Percentiles rank a stretch among this genome's conserved stretches.
phyloP scores from a whole-genome alignment of 208 protist species.

The Trypanosoma mega region DNA sequence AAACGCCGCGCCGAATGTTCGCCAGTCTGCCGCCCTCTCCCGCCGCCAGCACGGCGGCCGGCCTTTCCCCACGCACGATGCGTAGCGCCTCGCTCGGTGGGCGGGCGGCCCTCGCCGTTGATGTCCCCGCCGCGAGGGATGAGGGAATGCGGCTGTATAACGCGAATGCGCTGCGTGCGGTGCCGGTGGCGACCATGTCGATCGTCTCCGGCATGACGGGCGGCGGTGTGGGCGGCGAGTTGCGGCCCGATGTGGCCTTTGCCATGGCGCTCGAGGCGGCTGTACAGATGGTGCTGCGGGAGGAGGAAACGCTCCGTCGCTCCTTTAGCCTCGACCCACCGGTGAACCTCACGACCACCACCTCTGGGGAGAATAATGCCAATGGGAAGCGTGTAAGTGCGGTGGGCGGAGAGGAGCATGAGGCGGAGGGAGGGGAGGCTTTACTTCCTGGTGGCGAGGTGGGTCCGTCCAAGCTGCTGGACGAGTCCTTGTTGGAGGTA shows the following conservation, averaged over 20 bases:
- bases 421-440: background rate
- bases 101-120: constrained; percentile 25
- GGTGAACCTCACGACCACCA: background rate
- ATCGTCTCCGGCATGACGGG: constrained; percentile 14
- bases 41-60: background rate
- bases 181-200: constrained; percentile 34
- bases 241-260: constrained; percentile 77
- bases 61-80: constrained; percentile 18
- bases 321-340: constrained; percentile 58
- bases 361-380: no score
- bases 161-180: constrained; percentile 39
- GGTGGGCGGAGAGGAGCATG: background rate
- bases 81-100: no score
- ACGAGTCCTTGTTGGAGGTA: constrained; percentile 70
- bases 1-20: background rate
- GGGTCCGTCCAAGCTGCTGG: constrained; percentile 30
- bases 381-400: no score
- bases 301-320: constrained; percentile 58
- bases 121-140: constrained; percentile 43
- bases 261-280: constrained; percentile 74
- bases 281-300: constrained; percentile 55
- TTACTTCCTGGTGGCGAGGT: background rate
- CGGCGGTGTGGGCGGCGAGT: constrained; percentile 33
- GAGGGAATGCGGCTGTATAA: constrained; percentile 48
- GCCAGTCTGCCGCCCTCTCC: constrained; percentile 5